Base-by-base conservation (phyloP, 2,329 filamentous ascomycete genomes). In the Apiospora hydei region DNA sequence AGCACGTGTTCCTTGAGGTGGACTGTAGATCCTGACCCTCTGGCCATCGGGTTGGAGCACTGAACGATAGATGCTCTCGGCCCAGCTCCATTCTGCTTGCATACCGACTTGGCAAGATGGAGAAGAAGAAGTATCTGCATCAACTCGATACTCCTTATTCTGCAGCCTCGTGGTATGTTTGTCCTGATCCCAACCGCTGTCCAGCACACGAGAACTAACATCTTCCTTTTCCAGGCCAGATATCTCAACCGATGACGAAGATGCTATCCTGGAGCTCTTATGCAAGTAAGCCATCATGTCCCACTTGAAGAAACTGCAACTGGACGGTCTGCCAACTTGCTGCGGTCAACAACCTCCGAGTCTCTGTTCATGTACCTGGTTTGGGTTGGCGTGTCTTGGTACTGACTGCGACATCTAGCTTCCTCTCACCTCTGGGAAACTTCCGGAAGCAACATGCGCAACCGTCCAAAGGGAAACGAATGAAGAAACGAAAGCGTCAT, bases 101-200 rank as follows among this genome's bases (percentile, higher is more conserved):
- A n/a, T n/a, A 14, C 13, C 13, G 14, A 21, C 34, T 38, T 38
- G 34, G 7, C 21, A 72, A 68, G 38, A 87, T 88, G 85, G 86
- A 87, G 64, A 85, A 86, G 64, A 91, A 88, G 73, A 91, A 88
- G 78, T 84, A 89, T 11, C 83, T 91, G 24, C 90, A 91, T 78
- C 90, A 91, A 76, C 86, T 92, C 34, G 90, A 92, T 67, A 89
- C 89, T 3, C 91, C 91, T 0, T 93, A 89, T 78, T 90, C 91
- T 1, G 81, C 84, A 7, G 83, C 87, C 14, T 80, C 86, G 79
- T 93, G 91, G 92, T 93, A 80, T 57, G 83, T 72, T 69, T 69
- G 8, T 38, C 67, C 18, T 38, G 53, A 4, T n/a, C 18, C 34
- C 24, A 16, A 68, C n/a, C 41, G 30, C 41, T 47, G 14, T 10